These are phyloP conservation scores for Phyllosticta citribraziliensis DNA, from an alignment of 2,329 filamentous ascomycete genomes.

Conservation along the genomic window DNA sequence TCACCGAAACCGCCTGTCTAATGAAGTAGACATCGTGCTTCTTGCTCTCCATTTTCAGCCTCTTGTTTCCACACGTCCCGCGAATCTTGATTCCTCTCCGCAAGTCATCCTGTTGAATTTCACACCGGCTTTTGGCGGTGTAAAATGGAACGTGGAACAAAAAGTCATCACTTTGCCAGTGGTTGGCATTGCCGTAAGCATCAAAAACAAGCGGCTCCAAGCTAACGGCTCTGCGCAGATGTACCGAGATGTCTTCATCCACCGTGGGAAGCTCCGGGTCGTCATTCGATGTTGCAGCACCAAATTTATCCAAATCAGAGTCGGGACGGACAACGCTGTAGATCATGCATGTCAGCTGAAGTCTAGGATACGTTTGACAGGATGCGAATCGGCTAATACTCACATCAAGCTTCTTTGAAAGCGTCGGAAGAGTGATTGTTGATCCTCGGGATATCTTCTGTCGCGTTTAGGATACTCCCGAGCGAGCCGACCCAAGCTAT, in stretches of 20 bases:
- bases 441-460: not conserved
- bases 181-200: not conserved
- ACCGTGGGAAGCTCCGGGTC: not conserved
- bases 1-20: not conserved
- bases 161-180: not conserved
- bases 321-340: not conserved
- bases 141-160: not conserved
- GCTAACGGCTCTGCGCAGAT: not conserved
- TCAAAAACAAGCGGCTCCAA: not conserved
- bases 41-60: not conserved
- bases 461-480: not conserved
- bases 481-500: not conserved
- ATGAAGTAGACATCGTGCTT: not conserved
- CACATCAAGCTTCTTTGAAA: not conserved
- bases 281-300: not conserved
- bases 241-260: not conserved
- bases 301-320: not conserved
- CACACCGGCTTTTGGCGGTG: not conserved
- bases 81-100: not conserved
- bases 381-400: not conserved
- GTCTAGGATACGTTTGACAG: not conserved
- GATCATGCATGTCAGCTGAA: not conserved
- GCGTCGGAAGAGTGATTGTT: not conserved
- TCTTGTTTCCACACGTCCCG: not conserved
- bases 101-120: not conserved